Conservation (phyloP, 1,284 basidiomycete species). For the Sutorius eximius region DNA sequence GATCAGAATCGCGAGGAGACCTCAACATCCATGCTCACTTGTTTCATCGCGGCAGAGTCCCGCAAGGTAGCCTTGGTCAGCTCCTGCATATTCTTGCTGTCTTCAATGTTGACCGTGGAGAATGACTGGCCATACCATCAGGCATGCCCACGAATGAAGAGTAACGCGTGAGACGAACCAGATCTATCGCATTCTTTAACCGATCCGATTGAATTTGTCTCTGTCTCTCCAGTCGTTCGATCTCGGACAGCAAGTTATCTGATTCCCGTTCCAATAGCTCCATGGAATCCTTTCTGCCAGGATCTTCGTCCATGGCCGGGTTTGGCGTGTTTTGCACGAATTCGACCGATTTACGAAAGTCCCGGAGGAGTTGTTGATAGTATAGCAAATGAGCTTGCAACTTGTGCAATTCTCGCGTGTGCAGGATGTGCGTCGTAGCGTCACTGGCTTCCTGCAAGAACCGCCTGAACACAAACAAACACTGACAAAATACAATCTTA, state of each 20-base stretch:
- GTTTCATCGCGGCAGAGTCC: conserved; percentile 54
- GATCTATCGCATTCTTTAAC: conserved; percentile 51
- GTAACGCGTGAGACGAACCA: conserved; percentile 33
- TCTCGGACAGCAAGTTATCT: conserved; percentile 43
- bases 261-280: conserved; percentile 45
- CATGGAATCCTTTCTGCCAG: conserved; percentile 18
- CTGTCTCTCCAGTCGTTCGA: conserved; percentile 44
- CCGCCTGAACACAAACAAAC: background rate
- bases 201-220: conserved; percentile 46
- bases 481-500: conserved; percentile 21
- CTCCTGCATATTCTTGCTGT: conserved; percentile 45
- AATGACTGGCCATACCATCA: conserved; percentile 40
- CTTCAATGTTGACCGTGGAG: conserved; percentile 49
- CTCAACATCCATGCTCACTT: conserved; percentile 19
- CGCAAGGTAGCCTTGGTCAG: conserved; percentile 48
- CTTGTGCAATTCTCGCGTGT: conserved; percentile 52
- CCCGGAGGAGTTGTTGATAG: conserved; percentile 50
- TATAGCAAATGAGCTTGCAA: conserved; percentile 56
- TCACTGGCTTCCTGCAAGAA: conserved; percentile 43
- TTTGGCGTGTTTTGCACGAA: conserved; percentile 50
- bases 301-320: conserved; percentile 39
- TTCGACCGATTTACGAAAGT: conserved; percentile 51
- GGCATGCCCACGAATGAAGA: background rate
- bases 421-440: conserved; percentile 32
- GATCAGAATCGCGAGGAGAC: background rate